Percentiles rank a stretch among this genome's conserved stretches.
These are phyloP conservation scores for Populus hybrid DNA, from an alignment of 441 rosid genomes.

Conservation along the genomic window DNA sequence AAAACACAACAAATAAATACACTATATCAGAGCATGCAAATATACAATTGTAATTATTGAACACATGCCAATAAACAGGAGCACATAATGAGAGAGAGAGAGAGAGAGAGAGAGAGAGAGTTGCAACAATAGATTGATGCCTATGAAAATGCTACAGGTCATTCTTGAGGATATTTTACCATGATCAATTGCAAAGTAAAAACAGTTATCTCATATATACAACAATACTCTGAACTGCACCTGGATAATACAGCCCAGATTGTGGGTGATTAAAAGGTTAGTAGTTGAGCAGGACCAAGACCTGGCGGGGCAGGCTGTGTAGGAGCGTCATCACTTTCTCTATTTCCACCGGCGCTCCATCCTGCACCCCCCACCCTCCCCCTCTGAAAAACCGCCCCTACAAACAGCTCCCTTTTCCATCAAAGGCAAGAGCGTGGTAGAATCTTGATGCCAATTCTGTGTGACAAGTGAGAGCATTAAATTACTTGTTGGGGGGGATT, in stretches of 20 bases:
- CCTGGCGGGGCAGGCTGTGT: slow-evolving; percentile 19
- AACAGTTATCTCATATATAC: slow-evolving; percentile 61
- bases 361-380: background rate
- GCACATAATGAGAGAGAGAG: background rate
- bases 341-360: slow-evolving; percentile 11
- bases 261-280: slow-evolving; percentile 34
- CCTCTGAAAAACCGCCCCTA: slow-evolving; percentile 21
- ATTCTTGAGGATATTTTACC: slow-evolving; percentile 40
- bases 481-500: slow-evolving; percentile 32
- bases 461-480: slow-evolving; percentile 12
- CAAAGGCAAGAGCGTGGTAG: slow-evolving; percentile 22
- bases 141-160: slow-evolving; percentile 38
- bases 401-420: slow-evolving; percentile 31
- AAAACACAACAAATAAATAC: background rate
- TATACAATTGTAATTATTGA: background rate
- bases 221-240: slow-evolving; percentile 43
- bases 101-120: background rate
- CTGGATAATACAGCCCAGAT: slow-evolving; percentile 28
- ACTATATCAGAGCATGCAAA: background rate
- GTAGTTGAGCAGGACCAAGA: slow-evolving; percentile 27
- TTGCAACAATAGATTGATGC: slow-evolving; percentile 33
- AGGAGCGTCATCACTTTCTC: slow-evolving; percentile 17
- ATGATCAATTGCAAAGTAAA: slow-evolving; percentile 37
- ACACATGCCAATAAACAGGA: background rate
- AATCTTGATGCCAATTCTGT: slow-evolving; percentile 18